phyloP scores from a whole-genome alignment of 805 yeast genomes.

The Candida mattraensis region DNA sequence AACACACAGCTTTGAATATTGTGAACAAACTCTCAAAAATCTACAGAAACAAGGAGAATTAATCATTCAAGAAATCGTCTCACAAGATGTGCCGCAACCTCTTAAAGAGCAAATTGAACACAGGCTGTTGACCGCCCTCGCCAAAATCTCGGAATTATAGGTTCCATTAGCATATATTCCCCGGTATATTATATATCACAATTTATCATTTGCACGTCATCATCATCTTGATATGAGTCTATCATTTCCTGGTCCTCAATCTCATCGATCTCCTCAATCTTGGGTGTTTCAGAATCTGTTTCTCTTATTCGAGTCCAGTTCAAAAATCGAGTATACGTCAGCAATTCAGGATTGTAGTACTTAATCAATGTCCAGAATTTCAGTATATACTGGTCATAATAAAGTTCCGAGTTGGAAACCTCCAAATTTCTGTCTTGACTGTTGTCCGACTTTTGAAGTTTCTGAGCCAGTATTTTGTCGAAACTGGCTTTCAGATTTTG shows the following conservation, averaged over 20 bases:
- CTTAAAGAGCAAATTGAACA: constrained; percentile 1
- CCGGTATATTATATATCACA: too few species aligned
- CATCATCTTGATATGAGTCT: not conserved
- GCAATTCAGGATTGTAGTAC: constrained; percentile 25
- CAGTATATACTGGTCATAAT: constrained; percentile 21
- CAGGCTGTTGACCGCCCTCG: constrained; percentile 8
- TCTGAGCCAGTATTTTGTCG: constrained; percentile 7
- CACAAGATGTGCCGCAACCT: too few species aligned
- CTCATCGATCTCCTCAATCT: constrained; percentile 21
- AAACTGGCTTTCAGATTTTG: constrained; percentile 7
- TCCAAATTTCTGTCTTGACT: constrained; percentile 8
- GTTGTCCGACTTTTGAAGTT: not conserved
- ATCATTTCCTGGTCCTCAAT: constrained; percentile 5
- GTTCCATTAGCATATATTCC: constrained; percentile 1
- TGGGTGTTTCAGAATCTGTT: constrained; percentile 1
- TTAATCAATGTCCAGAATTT: constrained; percentile 24
- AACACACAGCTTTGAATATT: constrained; percentile 43
- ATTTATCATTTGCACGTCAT: constrained; percentile 8
- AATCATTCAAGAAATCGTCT: constrained; percentile 22
- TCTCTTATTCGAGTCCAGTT: constrained; percentile 15
- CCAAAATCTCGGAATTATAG: constrained; percentile 10
- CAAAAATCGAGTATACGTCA: constrained; percentile 17
- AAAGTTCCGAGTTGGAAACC: constrained; percentile 22
- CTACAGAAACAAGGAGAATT: constrained; percentile 27
- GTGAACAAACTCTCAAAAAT: constrained; percentile 29